Base-by-base conservation (phyloP, 352 stramenopile genomes). In the Globisporangium polare region DNA sequence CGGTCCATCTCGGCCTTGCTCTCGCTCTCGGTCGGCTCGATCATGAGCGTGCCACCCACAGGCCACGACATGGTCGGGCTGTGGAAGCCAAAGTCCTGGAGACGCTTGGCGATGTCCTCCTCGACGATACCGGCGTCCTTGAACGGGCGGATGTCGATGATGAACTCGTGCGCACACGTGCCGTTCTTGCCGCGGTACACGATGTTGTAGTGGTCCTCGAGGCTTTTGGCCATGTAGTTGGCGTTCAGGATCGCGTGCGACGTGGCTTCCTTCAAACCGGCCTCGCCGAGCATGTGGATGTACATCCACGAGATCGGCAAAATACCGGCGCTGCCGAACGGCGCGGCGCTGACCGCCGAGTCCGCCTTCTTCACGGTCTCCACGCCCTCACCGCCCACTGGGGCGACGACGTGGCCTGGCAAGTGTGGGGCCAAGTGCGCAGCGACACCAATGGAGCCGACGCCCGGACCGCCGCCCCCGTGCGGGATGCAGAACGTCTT, bases 401-500 rank as follows among this genome's bases (percentile, higher is more conserved):
- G 84, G 45, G 91, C 61, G 27, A 98, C 82, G 12, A 77, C 66
- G 78, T 99, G 96, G n/a, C 95, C 96, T 17, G 97, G 97, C 51
- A 99, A 76, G 75, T 96, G 96, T 13, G 97, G 97, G 17, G 96
- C 96, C 41, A 99, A 80, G 65, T 99, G 96, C 15, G 85, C 73
- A 29, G 88, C 93, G 10, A 99, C 97, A 58, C 95, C 81, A 33
- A 97, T 97, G 35, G 88, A 89, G 54, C 90, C 90, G 12, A 97
- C 88, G 56, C 95, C 94, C 20, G 97, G 97, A 22, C 97, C 97
- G 67, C 97, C 97, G 46, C 97, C 97, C 61, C 97, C 97, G 75
- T 99, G 97, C 5, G 97, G 97, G 71, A 99, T 99, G 71, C 95
- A 98, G 72, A 99, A 99, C 24, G 97, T 99, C 86, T 99, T 99